Percentiles rank a stretch among this genome's conserved stretches.
phyloP scores from a whole-genome alignment of 257 asterid species.

The Gardenia jasminoides region DNA sequence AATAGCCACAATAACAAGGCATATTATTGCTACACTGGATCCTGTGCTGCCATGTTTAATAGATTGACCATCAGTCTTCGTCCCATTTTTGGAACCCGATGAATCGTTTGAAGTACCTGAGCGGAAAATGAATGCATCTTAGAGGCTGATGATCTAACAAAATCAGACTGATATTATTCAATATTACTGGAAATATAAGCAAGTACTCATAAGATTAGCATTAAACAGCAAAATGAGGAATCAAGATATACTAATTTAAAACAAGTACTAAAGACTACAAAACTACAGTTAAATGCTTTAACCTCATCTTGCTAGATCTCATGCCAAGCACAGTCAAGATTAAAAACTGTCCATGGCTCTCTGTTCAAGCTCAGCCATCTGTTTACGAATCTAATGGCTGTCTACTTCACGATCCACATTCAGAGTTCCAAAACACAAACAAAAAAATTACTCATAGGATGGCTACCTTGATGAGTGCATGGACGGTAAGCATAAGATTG shows the following conservation, averaged over 20 bases:
- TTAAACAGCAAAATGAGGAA: background rate
- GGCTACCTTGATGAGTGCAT: background rate
- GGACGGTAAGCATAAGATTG: background rate
- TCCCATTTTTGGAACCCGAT: constrained; percentile 40
- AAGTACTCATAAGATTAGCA: background rate
- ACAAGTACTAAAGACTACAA: background rate
- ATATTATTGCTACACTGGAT: constrained; percentile 40
- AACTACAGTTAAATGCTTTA: background rate
- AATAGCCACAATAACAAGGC: constrained; percentile 42
- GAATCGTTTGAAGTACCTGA: constrained; percentile 63
- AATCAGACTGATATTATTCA: constrained; percentile 7
- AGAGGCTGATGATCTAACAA: constrained; percentile 17
- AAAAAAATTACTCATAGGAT: background rate
- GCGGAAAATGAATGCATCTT: constrained; percentile 4
- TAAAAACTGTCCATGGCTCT: no score
- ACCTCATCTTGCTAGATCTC: background rate
- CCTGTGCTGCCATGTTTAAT: constrained; percentile 45
- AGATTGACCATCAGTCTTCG: constrained; percentile 31
- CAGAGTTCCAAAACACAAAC: background rate
- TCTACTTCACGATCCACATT: background rate
- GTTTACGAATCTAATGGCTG: background rate
- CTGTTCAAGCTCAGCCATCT: background rate
- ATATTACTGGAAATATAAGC: background rate
- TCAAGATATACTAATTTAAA: background rate
- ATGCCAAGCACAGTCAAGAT: background rate